These are phyloP conservation scores for Ampelocalamus luodianensis DNA, from an alignment of 176 grass and related monocot genomes.

Conservation along the genomic window DNA sequence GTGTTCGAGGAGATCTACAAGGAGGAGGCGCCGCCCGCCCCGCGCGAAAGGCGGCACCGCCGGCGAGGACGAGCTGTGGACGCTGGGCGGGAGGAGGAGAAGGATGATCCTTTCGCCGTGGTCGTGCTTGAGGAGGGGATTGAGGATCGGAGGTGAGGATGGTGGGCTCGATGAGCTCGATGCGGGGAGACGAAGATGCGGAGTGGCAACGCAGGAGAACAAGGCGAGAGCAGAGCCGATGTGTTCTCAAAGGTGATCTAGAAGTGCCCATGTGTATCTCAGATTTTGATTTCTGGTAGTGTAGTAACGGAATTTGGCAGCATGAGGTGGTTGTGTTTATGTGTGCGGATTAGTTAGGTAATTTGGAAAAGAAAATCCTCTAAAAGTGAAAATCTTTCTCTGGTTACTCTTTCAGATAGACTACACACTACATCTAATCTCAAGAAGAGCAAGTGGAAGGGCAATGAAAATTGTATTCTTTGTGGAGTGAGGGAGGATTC, in stretches of 20 bases:
- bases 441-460: too few relatives aligned
- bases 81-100: constrained; percentile 49
- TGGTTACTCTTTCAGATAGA: too few relatives aligned
- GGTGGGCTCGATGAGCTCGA: constrained; percentile 33
- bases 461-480: too few relatives aligned
- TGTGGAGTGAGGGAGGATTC: too few relatives aligned
- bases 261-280: constrained; percentile 7
- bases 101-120: constrained; percentile 63
- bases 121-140: constrained; percentile 52
- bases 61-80: constrained; percentile 36
- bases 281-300: constrained; percentile 22
- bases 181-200: constrained; percentile 42
- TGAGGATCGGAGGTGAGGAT: constrained; percentile 38
- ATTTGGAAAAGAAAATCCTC: too few relatives aligned
- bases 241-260: constrained; percentile 73
- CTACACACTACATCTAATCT: too few relatives aligned
- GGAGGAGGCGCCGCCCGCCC: constrained; percentile 24
- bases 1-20: constrained; percentile 58
- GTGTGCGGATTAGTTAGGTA: too few relatives aligned
- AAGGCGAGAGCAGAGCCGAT: constrained; percentile 71
- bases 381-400: too few relatives aligned
- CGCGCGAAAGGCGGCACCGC: neutral
- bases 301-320: neutral
- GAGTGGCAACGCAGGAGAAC: constrained; percentile 48
- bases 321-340: constrained; percentile 21